These are phyloP conservation scores for Thalassiosira hispida DNA, from an alignment of 352 stramenopile species.

Conservation along the genomic window DNA sequence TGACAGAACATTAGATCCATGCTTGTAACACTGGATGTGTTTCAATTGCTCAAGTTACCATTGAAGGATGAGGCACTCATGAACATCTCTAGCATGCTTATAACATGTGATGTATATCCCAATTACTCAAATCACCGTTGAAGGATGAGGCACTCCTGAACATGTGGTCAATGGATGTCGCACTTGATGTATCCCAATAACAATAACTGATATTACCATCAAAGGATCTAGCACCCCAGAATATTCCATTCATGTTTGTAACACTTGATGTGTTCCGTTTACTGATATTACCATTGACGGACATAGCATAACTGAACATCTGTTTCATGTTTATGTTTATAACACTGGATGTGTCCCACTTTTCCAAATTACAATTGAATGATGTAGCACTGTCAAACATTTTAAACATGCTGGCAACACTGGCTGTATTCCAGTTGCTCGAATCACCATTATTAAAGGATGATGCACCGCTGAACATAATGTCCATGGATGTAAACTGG, in stretches of 20 bases:
- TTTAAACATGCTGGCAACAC: conserved; percentile 5
- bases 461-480: conserved; percentile 1
- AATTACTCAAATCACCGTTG: conserved; percentile 16
- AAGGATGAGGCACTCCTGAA: conserved; percentile 6
- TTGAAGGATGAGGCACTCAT: conserved; percentile 35
- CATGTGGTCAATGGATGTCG: conserved; percentile 12
- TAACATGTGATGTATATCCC: conserved; percentile 18
- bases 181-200: conserved; percentile 10
- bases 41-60: conserved; percentile 31
- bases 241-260: background rate
- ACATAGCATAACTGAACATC: conserved; percentile 43
- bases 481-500: background rate
- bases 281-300: conserved; percentile 44
- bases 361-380: conserved; percentile 20
- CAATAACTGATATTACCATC: conserved; percentile 18
- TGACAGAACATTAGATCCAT: background rate
- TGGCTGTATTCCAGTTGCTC: conserved; percentile 8
- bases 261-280: conserved; percentile 31
- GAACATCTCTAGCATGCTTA: conserved; percentile 53
- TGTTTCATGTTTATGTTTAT: conserved; percentile 26
- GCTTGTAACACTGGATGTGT: conserved; percentile 14
- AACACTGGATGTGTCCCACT: conserved; percentile 6
- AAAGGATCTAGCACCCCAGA: conserved; percentile 9
- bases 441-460: conserved; percentile 16
- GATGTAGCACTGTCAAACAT: conserved; percentile 7